Conservation (phyloP, 2,329 filamentous ascomycete genomes). For the Colletotrichum endophyticum region DNA sequence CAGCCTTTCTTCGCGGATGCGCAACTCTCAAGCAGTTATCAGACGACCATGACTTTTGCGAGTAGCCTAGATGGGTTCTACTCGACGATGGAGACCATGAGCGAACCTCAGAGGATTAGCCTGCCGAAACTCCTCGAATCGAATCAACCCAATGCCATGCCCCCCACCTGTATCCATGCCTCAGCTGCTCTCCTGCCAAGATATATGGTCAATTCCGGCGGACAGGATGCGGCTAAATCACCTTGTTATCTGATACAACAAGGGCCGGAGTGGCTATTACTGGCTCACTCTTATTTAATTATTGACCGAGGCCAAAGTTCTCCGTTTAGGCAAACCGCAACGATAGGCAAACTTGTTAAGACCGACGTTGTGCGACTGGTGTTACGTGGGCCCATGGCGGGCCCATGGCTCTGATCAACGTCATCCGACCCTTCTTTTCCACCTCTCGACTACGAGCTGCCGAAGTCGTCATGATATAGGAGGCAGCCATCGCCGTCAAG, state of each 20-base stretch:
- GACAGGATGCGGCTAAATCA: background rate
- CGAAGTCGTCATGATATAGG: background rate
- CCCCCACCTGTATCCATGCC: background rate
- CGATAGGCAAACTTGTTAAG: background rate
- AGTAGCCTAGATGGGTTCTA: background rate
- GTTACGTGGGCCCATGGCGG: background rate
- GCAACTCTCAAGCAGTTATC: background rate
- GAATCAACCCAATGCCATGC: background rate
- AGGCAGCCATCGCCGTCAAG: background rate
- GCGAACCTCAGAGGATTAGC: background rate
- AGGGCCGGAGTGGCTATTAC: background rate
- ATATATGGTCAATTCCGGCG: background rate
- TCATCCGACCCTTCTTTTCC: background rate
- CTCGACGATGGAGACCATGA: background rate
- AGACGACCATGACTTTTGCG: background rate
- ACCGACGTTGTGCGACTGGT: background rate
- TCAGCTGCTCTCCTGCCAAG: background rate
- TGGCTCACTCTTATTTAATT: background rate
- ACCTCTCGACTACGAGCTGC: background rate
- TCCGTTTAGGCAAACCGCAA: background rate
- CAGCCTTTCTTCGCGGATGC: background rate
- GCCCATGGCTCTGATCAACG: background rate
- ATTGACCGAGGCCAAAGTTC: background rate
- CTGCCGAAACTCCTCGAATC: background rate
- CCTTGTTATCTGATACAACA: background rate